phyloP scores from a whole-genome alignment of 345 rosid species.

The Cardiospermum halicacabum region DNA sequence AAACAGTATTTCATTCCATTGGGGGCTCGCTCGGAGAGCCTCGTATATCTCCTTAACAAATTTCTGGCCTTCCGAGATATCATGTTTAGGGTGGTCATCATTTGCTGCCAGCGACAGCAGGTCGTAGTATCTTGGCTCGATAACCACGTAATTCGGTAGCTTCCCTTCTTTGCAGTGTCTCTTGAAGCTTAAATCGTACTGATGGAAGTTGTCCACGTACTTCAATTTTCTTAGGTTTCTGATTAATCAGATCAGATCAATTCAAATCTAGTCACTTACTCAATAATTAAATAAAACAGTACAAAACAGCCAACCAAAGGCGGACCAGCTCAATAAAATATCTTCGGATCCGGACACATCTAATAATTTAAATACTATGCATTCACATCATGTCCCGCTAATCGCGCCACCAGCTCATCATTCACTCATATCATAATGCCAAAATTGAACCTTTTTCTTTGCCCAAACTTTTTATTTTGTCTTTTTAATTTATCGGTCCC shows the following conservation, averaged over 20 bases:
- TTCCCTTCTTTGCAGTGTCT: constrained; percentile 64
- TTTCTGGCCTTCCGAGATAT: constrained; percentile 69
- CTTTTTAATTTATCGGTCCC: too few relatives aligned
- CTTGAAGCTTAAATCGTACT: constrained; percentile 59
- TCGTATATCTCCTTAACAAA: constrained; percentile 79
- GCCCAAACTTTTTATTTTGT: too few relatives aligned
- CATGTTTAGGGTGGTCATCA: constrained; percentile 86
- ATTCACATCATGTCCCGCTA: not conserved
- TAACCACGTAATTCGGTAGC: constrained; percentile 80
- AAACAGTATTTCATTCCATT: constrained; percentile 72
- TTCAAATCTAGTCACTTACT: not conserved
- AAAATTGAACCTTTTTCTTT: too few relatives aligned
- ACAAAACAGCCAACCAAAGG: not conserved
- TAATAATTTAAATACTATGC: too few relatives aligned
- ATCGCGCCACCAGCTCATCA: too few relatives aligned
- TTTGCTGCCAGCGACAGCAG: constrained; percentile 52
- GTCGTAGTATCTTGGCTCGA: constrained; percentile 72
- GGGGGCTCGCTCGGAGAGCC: constrained; percentile 75
- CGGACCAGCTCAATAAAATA: not conserved
- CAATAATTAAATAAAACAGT: too few relatives aligned
- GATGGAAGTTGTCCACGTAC: constrained; percentile 66
- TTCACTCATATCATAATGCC: too few relatives aligned
- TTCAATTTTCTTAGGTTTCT: constrained; percentile 78
- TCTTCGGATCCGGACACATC: too few relatives aligned
- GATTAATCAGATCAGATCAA: too few relatives aligned